These are phyloP conservation scores for Lignosus rhinocerotis DNA, from an alignment of 1,284 basidiomycete species.

Conservation along the genomic window DNA sequence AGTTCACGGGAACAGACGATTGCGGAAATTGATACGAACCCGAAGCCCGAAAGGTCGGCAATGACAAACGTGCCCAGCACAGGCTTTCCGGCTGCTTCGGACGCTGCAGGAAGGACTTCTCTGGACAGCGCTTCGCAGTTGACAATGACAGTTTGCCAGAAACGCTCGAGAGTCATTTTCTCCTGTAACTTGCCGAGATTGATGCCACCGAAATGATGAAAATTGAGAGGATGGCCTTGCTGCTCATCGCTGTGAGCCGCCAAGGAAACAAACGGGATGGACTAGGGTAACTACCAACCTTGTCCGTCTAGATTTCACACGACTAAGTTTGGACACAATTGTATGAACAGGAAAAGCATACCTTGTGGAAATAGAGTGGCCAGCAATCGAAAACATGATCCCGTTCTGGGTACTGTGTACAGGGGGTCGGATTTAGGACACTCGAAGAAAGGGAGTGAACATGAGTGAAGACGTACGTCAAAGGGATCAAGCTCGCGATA, in stretches of 20 bases:
- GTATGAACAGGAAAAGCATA: slow-evolving; percentile 27
- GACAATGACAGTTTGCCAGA: slow-evolving; percentile 63
- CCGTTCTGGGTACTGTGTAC: slow-evolving; percentile 64
- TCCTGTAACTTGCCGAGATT: slow-evolving; percentile 63
- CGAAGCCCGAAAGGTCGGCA: slow-evolving; percentile 67
- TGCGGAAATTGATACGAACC: slow-evolving; percentile 40
- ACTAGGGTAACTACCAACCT: slow-evolving; percentile 40
- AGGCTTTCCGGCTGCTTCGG: slow-evolving; percentile 48
- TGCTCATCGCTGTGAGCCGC: slow-evolving; percentile 24
- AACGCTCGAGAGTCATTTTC: slow-evolving; percentile 57
- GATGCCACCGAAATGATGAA: slow-evolving; percentile 61
- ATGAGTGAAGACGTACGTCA: slow-evolving; percentile 45
- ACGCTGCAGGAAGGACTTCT: slow-evolving; percentile 67
- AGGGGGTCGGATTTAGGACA: neutral
- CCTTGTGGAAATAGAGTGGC: slow-evolving; percentile 77
- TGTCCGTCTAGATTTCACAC: slow-evolving; percentile 50
- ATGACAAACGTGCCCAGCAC: slow-evolving; percentile 61
- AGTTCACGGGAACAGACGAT: neutral
- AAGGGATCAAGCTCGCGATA: slow-evolving; percentile 59
- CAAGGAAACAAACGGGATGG: neutral
- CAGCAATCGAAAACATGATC: slow-evolving; percentile 67
- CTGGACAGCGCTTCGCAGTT: slow-evolving; percentile 61
- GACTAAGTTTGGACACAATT: neutral
- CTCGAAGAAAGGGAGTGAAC: neutral
- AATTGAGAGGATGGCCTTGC: slow-evolving; percentile 69